phyloP scores from a whole-genome alignment of 176 grass and related monocot genomes.

The Musa acuminata region DNA sequence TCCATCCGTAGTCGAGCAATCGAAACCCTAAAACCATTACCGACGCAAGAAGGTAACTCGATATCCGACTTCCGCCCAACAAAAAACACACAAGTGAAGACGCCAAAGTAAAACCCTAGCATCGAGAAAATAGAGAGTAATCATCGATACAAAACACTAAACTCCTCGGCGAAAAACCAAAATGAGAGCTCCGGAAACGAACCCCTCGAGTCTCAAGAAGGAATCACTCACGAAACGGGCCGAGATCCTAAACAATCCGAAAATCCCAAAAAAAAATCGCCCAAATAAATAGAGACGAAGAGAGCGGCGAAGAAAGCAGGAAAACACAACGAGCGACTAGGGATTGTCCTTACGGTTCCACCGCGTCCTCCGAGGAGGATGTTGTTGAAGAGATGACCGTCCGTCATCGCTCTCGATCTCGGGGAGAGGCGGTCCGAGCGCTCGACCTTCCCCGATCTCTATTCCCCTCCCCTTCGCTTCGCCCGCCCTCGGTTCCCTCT shows the following conservation, averaged over 20 bases:
- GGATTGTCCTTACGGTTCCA: conserved; percentile 45
- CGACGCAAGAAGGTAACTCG: not conserved
- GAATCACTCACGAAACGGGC: too few relatives aligned
- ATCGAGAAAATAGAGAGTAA: not conserved
- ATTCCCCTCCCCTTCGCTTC: too few relatives aligned
- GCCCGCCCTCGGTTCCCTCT: too few relatives aligned
- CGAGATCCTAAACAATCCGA: not conserved
- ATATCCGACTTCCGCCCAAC: not conserved
- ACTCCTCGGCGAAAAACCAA: not conserved
- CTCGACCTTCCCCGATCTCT: not conserved
- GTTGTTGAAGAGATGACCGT: conserved; percentile 57
- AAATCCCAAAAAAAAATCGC: not conserved
- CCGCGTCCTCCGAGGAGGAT: conserved; percentile 76
- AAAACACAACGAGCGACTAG: not conserved
- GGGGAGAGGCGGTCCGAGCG: not conserved
- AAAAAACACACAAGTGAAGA: too few relatives aligned
- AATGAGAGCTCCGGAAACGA: not conserved
- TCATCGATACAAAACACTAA: not conserved
- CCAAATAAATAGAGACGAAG: not conserved
- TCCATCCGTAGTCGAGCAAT: not conserved
- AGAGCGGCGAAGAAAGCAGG: not conserved
- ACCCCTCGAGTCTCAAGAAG: not conserved
- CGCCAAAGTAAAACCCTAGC: conserved; percentile 1
- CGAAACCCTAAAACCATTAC: not conserved
- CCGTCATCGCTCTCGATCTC: conserved; percentile 27